Conservation (phyloP, 768 basidiomycete genomes). For the Xerocomus brunneocitrinus region DNA sequence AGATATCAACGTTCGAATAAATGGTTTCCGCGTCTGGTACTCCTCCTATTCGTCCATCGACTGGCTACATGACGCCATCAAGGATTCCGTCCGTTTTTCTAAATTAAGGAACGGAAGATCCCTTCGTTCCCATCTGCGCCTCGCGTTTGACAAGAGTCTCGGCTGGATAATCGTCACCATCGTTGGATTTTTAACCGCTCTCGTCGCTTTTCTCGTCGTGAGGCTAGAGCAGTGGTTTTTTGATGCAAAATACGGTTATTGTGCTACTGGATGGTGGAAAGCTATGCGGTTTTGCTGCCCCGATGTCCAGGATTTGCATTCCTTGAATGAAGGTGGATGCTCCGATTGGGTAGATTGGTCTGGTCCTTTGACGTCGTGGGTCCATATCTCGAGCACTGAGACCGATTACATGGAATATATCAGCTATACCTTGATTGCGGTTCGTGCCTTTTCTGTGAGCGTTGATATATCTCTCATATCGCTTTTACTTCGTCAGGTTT, state of each 20-base stretch:
- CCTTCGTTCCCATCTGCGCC: constrained; percentile 56
- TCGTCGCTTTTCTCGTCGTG: constrained; percentile 83
- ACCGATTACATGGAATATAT: constrained; percentile 57
- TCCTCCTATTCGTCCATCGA: constrained; percentile 88
- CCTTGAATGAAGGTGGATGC: constrained; percentile 42
- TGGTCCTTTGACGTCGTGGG: constrained; percentile 41
- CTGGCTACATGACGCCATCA: constrained; percentile 96
- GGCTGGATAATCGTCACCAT: constrained; percentile 90
- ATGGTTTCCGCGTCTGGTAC: constrained; percentile 85
- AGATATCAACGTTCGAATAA: constrained; percentile 61
- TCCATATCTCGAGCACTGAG: constrained; percentile 6
- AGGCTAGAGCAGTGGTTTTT: constrained; percentile 87
- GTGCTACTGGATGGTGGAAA: constrained; percentile 61
- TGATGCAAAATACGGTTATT: constrained; percentile 90
- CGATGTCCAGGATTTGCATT: constrained; percentile 10
- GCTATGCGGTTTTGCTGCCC: constrained; percentile 84
- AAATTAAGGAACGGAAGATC: constrained; percentile 69
- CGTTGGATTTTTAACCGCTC: constrained; percentile 80
- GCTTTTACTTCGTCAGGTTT: constrained; percentile 42
- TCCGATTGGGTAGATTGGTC: constrained; percentile 75
- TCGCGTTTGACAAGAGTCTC: constrained; percentile 68
- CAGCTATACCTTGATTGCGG: constrained; percentile 72
- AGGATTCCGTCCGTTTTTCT: constrained; percentile 81
- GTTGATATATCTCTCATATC: background rate
- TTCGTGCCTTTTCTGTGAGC: constrained; percentile 37